Base-by-base conservation (phyloP, 108 stramenopile genomes). In the Discostella pseudostelligera region DNA sequence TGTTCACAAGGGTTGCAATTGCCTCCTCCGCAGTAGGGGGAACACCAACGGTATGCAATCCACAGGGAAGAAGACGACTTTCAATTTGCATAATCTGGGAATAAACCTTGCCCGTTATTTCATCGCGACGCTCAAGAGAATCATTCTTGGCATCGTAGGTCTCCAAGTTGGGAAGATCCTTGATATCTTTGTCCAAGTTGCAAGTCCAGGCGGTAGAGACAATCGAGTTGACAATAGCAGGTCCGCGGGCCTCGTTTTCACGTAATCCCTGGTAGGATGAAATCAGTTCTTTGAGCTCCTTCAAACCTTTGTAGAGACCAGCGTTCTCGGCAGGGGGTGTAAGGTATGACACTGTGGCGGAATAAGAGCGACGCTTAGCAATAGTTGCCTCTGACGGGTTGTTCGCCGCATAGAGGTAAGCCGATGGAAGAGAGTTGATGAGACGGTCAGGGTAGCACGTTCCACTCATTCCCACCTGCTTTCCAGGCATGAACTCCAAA, bases 361-460 rank as follows among this genome's bases (percentile, higher is more conserved):
- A 94, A 78, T 96, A 97, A 7, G 92, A 94, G 46, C 96, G 90
- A 63, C 96, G 84, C 89, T 97, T 97, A 56, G 96, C 96, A 67
- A 97, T 97, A 53, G 96, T 97, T 1, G 96, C 96, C 74, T 97
- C 96, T 3, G 96, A 97, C 10, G 96, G 96, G 86, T 97, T 97
- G 88, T 97, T 97, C 32, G 96, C 96, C 35, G 96, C 96, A 74
- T 97, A 97, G 37, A 96, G 85, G 88, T 97, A 97, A 1, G 95
- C 85, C 51, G 93, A 94, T 24, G 96, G 96, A 51, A 97, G 83
- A 26, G 94, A 90, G 87, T 90, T 94, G 88, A 96, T 96, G 29
- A 97, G 74, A 56, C 96, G 88, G 75, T 97, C 96, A 20, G 96
- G 96, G 84, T 97, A 97, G 87, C 96, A 97, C 16, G 94, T 93